Base-by-base conservation (phyloP, 495 filamentous ascomycete species). In the Neurospora sp. region DNA sequence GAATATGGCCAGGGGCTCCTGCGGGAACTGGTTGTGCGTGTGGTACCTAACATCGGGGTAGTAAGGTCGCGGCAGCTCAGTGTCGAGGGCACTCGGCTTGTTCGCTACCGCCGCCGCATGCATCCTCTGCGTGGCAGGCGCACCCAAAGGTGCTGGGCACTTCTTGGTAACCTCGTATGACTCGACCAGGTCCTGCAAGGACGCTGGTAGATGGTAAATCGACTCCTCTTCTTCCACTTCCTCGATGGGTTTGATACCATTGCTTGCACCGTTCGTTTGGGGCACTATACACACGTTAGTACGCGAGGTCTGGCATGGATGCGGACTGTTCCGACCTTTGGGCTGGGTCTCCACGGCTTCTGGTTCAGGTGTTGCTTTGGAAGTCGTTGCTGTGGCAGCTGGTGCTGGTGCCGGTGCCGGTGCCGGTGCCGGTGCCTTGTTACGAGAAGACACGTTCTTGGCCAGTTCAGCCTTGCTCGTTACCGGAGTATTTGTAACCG, bases 191-290 rank as follows among this genome's bases (percentile, higher is more conserved):
- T 98, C 96, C 78, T 94, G 92, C 38, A 99, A 85, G 16, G 92
- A 91, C 14, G 94, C 88, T 3, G 96, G 96, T n/a, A 99, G 88
- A 77, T 98, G 94, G 81, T 93, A 99, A 70, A 98, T 91, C 12
- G 95, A 95, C 80, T 98, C 94, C 40, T 92, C 89, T 72, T 90
- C 86, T 71, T 88, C 85, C 41, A 82, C 82, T 44, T 86, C 83
- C 65, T 78, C 77, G 48, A 79, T 80, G 12, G 84, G 78, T 72
- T 87, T 84, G 73, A 82, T 76, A 6, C 85, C 86, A 70, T 87
- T 88, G 18, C 83, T 70, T 39, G 81, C 81, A 39, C 89, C 90
- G 76, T 92, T 91, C 11, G 87, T 78, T 73, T 87, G 82, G 53
- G 80, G 78, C 39, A 80, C 78, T 79, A 78, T 65, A 68, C 37